Conservation (phyloP, 169 alveolate genomes). For the Eimeria sp. region DNA sequence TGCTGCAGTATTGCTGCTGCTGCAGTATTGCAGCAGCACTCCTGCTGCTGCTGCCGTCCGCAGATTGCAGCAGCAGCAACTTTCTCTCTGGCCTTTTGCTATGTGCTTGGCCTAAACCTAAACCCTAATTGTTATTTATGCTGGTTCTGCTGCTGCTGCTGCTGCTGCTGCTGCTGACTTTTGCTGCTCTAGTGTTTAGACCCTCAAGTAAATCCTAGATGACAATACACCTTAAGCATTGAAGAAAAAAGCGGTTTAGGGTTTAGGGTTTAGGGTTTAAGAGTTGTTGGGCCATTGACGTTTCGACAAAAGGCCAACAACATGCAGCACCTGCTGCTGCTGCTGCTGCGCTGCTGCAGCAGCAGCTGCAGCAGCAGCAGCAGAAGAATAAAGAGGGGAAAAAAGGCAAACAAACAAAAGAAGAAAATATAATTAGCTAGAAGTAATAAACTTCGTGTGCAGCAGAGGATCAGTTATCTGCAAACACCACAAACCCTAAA, state of each 20-base stretch:
- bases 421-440: not conserved
- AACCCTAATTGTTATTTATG: not conserved
- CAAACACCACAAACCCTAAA: conserved; percentile 19
- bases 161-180: not conserved
- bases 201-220: not conserved
- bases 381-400: not conserved
- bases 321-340: not conserved
- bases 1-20: conserved; percentile 24
- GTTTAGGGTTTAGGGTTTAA: no score
- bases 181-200: not conserved
- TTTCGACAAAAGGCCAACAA: no score
- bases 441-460: conserved; percentile 15
- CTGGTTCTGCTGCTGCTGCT: not conserved
- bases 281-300: no score
- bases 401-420: no score
- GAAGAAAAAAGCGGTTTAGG: no score
- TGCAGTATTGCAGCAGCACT: conserved; percentile 43
- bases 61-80: not conserved
- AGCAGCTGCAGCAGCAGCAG: not conserved
- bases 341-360: not conserved
- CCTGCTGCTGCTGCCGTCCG: conserved; percentile 5
- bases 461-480: conserved; percentile 49
- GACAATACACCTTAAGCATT: not conserved
- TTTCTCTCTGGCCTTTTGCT: not conserved
- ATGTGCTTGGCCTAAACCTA: not conserved